These are phyloP conservation scores for Saccharomycopsis oosterbeekiorum DNA, from an alignment of 805 yeast genomes.

Conservation along the genomic window DNA sequence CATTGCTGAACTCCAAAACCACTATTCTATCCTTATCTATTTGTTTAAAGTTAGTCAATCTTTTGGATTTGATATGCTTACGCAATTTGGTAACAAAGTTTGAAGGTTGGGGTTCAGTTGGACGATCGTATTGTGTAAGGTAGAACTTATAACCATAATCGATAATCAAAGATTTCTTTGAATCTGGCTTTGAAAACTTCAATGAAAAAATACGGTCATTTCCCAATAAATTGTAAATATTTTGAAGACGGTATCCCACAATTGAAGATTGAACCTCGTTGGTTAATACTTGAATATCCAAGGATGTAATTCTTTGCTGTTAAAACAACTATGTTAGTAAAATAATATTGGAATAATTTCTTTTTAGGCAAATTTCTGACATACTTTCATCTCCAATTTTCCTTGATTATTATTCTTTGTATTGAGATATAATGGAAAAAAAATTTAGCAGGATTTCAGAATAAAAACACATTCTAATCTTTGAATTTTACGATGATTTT, in stretches of 20 bases:
- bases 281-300: slow-evolving; percentile 67
- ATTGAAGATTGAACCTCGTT: slow-evolving; percentile 52
- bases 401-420: not conserved
- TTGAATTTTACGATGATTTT: not conserved
- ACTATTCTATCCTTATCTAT: slow-evolving; percentile 75
- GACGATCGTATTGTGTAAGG: slow-evolving; percentile 69
- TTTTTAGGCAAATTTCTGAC: not conserved
- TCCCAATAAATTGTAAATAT: slow-evolving; percentile 71
- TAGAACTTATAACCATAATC: slow-evolving; percentile 85
- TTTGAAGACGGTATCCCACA: slow-evolving; percentile 63
- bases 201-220: slow-evolving; percentile 65
- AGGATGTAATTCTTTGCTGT: slow-evolving; percentile 76
- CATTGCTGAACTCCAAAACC: slow-evolving; percentile 79
- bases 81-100: slow-evolving; percentile 79
- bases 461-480: no score
- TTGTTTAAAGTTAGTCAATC: slow-evolving; percentile 65
- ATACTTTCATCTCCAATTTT: not conserved
- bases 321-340: slow-evolving; percentile 10
- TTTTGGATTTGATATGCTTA: slow-evolving; percentile 72
- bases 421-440: not conserved
- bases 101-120: slow-evolving; percentile 73
- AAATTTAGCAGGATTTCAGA: not conserved
- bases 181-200: slow-evolving; percentile 76
- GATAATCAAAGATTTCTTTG: slow-evolving; percentile 62
- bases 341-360: no score